phyloP scores from a whole-genome alignment of 352 stramenopile genomes.

The Globisporangium okanoganense region DNA sequence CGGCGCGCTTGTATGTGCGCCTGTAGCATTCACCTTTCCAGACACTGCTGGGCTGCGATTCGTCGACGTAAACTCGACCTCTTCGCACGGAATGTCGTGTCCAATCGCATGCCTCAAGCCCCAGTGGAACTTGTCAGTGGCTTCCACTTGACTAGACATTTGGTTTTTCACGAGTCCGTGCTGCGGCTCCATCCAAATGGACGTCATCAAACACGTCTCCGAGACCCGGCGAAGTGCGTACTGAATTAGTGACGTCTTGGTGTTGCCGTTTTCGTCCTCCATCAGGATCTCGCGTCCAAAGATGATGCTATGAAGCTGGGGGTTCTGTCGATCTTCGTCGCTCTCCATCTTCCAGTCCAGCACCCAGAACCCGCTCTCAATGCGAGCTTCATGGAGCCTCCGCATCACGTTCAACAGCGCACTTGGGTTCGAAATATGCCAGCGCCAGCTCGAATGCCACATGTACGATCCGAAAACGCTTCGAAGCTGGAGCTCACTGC shows the following conservation, averaged over 20 bases:
- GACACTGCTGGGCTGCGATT: neutral
- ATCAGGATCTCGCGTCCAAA: slow-evolving; percentile 82
- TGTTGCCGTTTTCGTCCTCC: slow-evolving; percentile 71
- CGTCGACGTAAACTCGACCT: slow-evolving; percentile 9
- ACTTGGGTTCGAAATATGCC: slow-evolving; percentile 56
- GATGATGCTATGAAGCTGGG: slow-evolving; percentile 64
- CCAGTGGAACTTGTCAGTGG: slow-evolving; percentile 64
- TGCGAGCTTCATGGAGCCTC: slow-evolving; percentile 60
- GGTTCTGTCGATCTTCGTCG: slow-evolving; percentile 40
- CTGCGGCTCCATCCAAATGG: slow-evolving; percentile 88
- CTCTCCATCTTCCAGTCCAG: slow-evolving; percentile 78
- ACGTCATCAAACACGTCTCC: slow-evolving; percentile 78
- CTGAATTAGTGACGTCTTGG: slow-evolving; percentile 74
- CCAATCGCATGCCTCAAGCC: slow-evolving; percentile 66
- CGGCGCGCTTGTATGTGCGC: slow-evolving; percentile 9
- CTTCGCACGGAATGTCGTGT: slow-evolving; percentile 57
- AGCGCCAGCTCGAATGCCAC: slow-evolving; percentile 86
- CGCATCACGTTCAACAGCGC: slow-evolving; percentile 65
- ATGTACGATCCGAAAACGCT: slow-evolving; percentile 85
- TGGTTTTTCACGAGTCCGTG: slow-evolving; percentile 65
- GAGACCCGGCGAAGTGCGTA: slow-evolving; percentile 73
- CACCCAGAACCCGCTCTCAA: slow-evolving; percentile 79
- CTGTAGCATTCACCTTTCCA: neutral
- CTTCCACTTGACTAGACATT: slow-evolving; percentile 35
- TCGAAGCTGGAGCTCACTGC: slow-evolving; percentile 66